Base-by-base conservation (phyloP, 768 basidiomycete genomes). In the Lentinula boryana region DNA sequence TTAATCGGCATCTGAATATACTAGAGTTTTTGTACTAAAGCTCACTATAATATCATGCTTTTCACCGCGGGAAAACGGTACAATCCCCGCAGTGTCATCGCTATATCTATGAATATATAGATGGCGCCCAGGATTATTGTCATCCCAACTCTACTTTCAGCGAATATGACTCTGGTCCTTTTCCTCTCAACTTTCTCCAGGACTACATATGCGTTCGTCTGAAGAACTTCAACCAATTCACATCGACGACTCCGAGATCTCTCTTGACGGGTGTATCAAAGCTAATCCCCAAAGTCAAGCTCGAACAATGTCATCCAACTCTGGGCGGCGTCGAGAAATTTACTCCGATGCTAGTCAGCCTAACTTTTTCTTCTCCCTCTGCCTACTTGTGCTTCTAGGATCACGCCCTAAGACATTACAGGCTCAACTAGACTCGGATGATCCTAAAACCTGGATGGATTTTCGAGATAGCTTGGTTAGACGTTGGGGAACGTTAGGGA, bases 401-500 rank as follows among this genome's bases (percentile, higher is more conserved):
- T 31, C 52, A 33, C 63, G 60, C n/a, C 63, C 60, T 15, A 18
- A 51, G n/a, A 48, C 60, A 13, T 48, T 64, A 21, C 51, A 60
- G 23, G 49, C 44, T 5, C 63, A 64, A 43, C 51, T 64, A 4
- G 40, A 61, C 27, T 60, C 60, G 13, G 57, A 36, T 8, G 63
- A 61, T 38, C 49, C 56, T 27, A 44, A 44, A 35, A 50, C 44
- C 10, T 64, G 63, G 63, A 43, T 52, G 16, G 56, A 56, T 9
- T 64, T 64, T 53, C 58, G 63, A 43, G 60, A 51, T 6, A 56
- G 56, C 10, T 52, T 64, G 43, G 61, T 64, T 41, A 56, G 58
- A 51, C 63, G 63, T 9, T 64, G 63, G 63, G 60, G 60, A 27
- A 61, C 63, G 53, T 49, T 63, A 23, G 60, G 60, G 32, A 63